Evolutionary conservation across 1,139 yeast species (phyloP).

Genomic region (Taphrina betulina): DNA sequence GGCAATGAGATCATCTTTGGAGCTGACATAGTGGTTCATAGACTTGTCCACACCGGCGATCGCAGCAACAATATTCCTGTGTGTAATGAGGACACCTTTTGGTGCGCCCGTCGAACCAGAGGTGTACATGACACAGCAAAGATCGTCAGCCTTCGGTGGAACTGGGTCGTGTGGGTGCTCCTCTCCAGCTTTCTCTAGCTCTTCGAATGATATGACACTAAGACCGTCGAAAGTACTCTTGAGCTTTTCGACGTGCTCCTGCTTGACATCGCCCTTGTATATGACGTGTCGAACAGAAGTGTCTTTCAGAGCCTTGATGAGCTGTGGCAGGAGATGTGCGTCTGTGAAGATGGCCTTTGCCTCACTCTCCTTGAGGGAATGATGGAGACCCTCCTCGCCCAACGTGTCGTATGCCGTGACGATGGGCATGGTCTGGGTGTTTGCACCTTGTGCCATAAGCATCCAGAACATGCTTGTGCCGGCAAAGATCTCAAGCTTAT

Average conservation of each 20-base stretch:
- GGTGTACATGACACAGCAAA: constrained; percentile 94
- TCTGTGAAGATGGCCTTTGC: constrained; percentile 81
- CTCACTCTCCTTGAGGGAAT: constrained; percentile 77
- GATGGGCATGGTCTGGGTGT: constrained; percentile 67
- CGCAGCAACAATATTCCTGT: constrained; percentile 76
- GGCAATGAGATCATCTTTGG: constrained; percentile 71
- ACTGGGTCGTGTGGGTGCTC: constrained; percentile 48
- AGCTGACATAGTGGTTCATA: constrained; percentile 52
- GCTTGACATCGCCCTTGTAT: constrained; percentile 70
- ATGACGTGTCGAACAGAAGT: constrained; percentile 64
- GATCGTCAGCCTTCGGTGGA: constrained; percentile 69
- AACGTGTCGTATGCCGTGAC: constrained; percentile 97
- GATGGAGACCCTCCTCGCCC: constrained; percentile 88
- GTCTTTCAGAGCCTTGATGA: constrained; percentile 73
- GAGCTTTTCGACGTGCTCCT: constrained; percentile 57
- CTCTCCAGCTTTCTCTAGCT: constrained; percentile 65
- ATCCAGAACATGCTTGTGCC: constrained; percentile 44
- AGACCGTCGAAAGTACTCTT: constrained; percentile 73
- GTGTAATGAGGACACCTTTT: constrained; percentile 88
- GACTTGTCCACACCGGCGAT: constrained; percentile 74
- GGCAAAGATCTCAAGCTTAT: constrained; percentile 79
- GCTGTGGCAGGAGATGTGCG: constrained; percentile 63
- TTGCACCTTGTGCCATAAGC: constrained; percentile 34
- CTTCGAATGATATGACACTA: constrained; percentile 62
- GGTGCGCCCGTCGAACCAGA: constrained; percentile 98